A percentile compares a stretch with the other conserved stretches of the same genome.
phyloP scores from a whole-genome alignment of 2,329 filamentous ascomycete genomes.

The Sodiomyces alkalinus region DNA sequence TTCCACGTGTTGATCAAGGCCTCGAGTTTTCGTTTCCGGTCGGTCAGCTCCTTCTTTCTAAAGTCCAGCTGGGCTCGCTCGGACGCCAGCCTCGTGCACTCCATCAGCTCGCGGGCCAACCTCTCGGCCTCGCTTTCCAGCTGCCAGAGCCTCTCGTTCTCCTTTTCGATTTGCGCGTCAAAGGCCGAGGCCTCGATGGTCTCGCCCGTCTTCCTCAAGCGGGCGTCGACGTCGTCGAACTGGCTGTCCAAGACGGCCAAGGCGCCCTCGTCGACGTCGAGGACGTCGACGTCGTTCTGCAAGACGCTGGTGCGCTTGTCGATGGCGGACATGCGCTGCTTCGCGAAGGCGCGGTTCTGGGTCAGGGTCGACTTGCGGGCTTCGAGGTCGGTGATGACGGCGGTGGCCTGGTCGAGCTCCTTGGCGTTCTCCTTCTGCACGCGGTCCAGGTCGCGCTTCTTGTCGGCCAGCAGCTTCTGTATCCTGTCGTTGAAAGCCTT shows the following conservation, averaged over 20 bases:
- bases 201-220: conserved; percentile 45
- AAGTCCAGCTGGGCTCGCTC: conserved; percentile 76
- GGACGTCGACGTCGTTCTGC: conserved; percentile 53
- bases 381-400: conserved; percentile 56
- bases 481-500: conserved; percentile 65
- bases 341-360: conserved; percentile 60
- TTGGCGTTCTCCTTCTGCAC: conserved; percentile 56
- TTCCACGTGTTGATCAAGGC: conserved; percentile 65
- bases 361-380: conserved; percentile 56
- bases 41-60: conserved; percentile 63
- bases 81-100: conserved; percentile 65
- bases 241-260: conserved; percentile 64
- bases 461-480: conserved; percentile 59
- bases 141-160: conserved; percentile 48
- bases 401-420: conserved; percentile 62
- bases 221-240: conserved; percentile 51
- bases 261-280: conserved; percentile 73
- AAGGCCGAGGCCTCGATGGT: conserved; percentile 49
- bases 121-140: conserved; percentile 59
- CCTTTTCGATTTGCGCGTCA: conserved; percentile 54
- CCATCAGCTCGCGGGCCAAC: conserved; percentile 66
- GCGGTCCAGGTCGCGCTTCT: conserved; percentile 62
- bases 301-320: conserved; percentile 53
- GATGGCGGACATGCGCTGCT: conserved; percentile 56
- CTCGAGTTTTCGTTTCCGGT: conserved; percentile 58